Conservation (phyloP, 2,329 filamentous ascomycete genomes). For the Aphanoascus verrucosus region DNA sequence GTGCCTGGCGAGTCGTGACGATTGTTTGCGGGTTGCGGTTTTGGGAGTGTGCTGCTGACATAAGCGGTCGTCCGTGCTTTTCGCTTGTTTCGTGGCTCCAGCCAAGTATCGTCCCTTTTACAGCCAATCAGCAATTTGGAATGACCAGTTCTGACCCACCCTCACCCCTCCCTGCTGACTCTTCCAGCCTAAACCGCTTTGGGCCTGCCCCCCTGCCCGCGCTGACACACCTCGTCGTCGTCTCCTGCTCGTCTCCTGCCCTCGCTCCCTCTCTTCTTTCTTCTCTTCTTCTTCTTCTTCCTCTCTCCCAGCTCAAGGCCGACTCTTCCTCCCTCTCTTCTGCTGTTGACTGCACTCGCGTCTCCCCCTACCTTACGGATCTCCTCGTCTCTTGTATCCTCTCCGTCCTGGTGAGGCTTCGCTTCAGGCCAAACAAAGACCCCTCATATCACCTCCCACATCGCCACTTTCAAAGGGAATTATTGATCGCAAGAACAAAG, state of each 20-base stretch:
- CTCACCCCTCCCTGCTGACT: slow-evolving; percentile 17
- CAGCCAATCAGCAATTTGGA: slow-evolving; percentile 5
- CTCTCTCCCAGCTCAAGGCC: not conserved
- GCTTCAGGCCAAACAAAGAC: slow-evolving; percentile 6
- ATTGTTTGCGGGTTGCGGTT: not conserved
- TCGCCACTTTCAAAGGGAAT: not conserved
- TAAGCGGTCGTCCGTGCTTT: slow-evolving; percentile 6
- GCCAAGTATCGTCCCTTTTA: slow-evolving; percentile 16
- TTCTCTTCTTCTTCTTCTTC: slow-evolving; percentile 22
- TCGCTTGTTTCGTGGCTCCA: slow-evolving; percentile 33
- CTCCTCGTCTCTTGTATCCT: slow-evolving; percentile 9
- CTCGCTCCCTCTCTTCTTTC: slow-evolving; percentile 22
- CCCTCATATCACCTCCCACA: not conserved
- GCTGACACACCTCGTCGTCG: slow-evolving; percentile 20
- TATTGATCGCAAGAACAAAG: not conserved
- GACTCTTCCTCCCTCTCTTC: slow-evolving; percentile 5
- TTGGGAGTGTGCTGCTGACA: not conserved
- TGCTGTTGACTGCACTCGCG: slow-evolving; percentile 2
- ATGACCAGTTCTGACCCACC: not conserved
- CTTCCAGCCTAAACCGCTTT: slow-evolving; percentile 13
- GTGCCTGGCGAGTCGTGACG: not conserved
- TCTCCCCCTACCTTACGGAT: slow-evolving; percentile 19
- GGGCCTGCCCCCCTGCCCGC: slow-evolving; percentile 18
- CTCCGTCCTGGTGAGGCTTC: slow-evolving; percentile 14
- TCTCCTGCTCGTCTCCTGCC: slow-evolving; percentile 22